These are phyloP conservation scores for Aspergillus phoenicis DNA, from an alignment of 2,329 filamentous ascomycete genomes.

Conservation along the genomic window DNA sequence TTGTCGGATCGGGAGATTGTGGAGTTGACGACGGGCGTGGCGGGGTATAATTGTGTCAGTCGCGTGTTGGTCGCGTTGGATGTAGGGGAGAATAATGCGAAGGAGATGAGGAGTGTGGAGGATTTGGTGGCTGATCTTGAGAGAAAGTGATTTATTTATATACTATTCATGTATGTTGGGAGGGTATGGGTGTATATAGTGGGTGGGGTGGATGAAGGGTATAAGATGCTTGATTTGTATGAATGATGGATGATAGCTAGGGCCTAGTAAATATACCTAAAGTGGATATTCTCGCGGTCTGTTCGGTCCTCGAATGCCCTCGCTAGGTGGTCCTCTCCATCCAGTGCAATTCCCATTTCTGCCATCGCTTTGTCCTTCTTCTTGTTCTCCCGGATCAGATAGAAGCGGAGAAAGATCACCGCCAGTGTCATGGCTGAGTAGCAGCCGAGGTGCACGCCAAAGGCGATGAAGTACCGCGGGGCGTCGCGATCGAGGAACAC, in stretches of 20 bases:
- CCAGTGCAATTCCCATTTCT: conserved; percentile 37
- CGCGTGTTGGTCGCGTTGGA: conserved; percentile 82
- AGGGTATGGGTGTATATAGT: background rate
- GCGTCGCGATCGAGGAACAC: conserved; percentile 64
- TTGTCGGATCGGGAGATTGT: conserved; percentile 76
- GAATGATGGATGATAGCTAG: background rate
- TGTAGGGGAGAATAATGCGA: conserved; percentile 53
- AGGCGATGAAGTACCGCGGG: conserved; percentile 70
- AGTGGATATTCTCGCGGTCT: conserved; percentile 63
- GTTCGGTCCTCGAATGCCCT: conserved; percentile 67
- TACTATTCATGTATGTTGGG: no score
- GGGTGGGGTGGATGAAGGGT: background rate
- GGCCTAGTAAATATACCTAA: conserved; percentile 58
- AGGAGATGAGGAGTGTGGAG: conserved; percentile 66
- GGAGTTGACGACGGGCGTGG: conserved; percentile 81
- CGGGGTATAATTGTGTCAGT: conserved; percentile 87
- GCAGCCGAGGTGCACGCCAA: conserved; percentile 69
- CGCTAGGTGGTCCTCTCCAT: conserved; percentile 31
- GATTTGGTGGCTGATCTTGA: conserved; percentile 60
- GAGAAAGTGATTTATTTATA: background rate
- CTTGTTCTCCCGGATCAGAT: conserved; percentile 61
- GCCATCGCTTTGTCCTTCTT: conserved; percentile 55
- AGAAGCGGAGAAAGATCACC: conserved; percentile 61
- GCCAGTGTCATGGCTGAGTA: conserved; percentile 63
- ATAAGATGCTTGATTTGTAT: background rate